A percentile compares a stretch with the other conserved stretches of the same genome.
phyloP scores from a whole-genome alignment of 306 rosid species.

The Dalbergia cochinchinensis region DNA sequence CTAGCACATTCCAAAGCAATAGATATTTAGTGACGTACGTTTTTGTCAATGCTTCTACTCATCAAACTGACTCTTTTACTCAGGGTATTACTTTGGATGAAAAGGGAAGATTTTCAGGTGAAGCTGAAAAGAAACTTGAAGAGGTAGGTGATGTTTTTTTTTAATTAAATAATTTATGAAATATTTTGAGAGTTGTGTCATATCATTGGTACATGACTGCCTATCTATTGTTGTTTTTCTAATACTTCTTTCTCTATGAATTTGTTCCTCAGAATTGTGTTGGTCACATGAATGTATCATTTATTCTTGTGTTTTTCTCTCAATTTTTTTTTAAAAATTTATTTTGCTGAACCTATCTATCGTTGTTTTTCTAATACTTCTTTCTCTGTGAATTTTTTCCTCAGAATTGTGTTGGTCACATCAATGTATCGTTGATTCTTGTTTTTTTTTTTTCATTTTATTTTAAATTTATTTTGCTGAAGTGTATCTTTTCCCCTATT shows the following conservation, averaged over 20 bases:
- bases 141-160: constrained; percentile 76
- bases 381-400: no score
- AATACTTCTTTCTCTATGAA: no score
- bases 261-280: no score
- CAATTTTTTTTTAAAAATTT: no score
- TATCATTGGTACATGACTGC: background rate
- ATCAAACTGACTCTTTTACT: constrained; percentile 38
- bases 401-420: no score
- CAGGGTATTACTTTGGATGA: constrained; percentile 88
- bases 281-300: no score
- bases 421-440: no score
- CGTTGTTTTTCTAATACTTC: no score
- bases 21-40: constrained; percentile 27
- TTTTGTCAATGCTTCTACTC: constrained; percentile 29
- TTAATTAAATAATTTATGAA: background rate
- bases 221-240: background rate
- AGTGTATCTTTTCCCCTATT: constrained; percentile 32
- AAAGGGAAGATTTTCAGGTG: constrained; percentile 76
- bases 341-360: no score
- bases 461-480: constrained; percentile 4
- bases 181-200: background rate
- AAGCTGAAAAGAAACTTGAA: constrained; percentile 91
- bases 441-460: no score
- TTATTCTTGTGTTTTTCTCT: no score
- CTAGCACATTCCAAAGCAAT: constrained; percentile 32